These are phyloP conservation scores for Furcasterigmium furcatum DNA, from an alignment of 2,329 filamentous ascomycete genomes.

Conservation along the genomic window DNA sequence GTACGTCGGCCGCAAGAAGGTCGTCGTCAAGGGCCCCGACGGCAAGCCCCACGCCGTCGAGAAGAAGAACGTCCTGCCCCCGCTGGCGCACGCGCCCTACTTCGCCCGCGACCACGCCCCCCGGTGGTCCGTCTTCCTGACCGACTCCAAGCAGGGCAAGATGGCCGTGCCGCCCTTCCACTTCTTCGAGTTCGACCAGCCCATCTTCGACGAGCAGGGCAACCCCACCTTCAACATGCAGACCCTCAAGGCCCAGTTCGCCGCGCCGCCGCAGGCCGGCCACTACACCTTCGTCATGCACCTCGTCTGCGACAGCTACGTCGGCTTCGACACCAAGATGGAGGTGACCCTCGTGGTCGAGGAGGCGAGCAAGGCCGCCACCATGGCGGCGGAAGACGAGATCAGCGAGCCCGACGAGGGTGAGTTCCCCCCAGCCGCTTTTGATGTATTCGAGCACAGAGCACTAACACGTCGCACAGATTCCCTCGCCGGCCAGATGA, in stretches of 20 bases:
- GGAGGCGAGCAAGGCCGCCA: slow-evolving; percentile 79
- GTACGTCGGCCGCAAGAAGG: slow-evolving; percentile 70
- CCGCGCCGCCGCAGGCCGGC: slow-evolving; percentile 86
- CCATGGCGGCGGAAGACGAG: slow-evolving; percentile 83
- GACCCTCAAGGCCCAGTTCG: slow-evolving; percentile 95
- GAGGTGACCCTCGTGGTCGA: slow-evolving; percentile 88
- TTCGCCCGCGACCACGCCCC: slow-evolving; percentile 87
- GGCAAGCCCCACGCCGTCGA: slow-evolving; percentile 55
- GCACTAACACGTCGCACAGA: slow-evolving; percentile 51
- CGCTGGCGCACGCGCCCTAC: slow-evolving; percentile 87
- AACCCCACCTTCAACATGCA: slow-evolving; percentile 93
- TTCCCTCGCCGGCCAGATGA: slow-evolving; percentile 88
- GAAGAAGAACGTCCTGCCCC: slow-evolving; percentile 68
- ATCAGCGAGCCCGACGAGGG: slow-evolving; percentile 98
- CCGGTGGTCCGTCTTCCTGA: slow-evolving; percentile 91
- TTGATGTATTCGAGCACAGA: not conserved
- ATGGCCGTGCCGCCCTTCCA: slow-evolving; percentile 95
- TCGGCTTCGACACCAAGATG: slow-evolving; percentile 90
- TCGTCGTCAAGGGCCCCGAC: slow-evolving; percentile 56
- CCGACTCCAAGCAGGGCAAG: slow-evolving; percentile 90
- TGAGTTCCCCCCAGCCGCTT: slow-evolving; percentile 42
- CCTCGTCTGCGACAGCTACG: slow-evolving; percentile 88
- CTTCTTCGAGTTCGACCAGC: slow-evolving; percentile 90
- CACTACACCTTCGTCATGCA: slow-evolving; percentile 96
- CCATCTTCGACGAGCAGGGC: slow-evolving; percentile 74